phyloP scores from a whole-genome alignment of 2,329 filamentous ascomycete genomes.

The Aureobasidium zeae region DNA sequence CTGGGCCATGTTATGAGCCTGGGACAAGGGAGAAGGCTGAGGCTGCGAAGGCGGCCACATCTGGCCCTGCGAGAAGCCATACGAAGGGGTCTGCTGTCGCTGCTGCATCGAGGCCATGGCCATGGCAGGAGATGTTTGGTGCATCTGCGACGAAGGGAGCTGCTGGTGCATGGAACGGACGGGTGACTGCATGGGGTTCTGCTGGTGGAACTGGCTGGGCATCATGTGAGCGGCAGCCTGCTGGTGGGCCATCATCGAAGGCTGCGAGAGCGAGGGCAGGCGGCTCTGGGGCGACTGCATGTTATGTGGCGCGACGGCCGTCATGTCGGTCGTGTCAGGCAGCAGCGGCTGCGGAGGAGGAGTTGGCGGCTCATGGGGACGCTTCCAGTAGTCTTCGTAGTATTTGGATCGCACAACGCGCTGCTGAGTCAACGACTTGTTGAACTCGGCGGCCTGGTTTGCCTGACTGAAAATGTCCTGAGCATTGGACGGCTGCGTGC shows the following conservation, averaged over 20 bases:
- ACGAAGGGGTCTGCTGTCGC: constrained; percentile 36
- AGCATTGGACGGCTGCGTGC: constrained; percentile 65
- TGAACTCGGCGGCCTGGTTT: constrained; percentile 82
- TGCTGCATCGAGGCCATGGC: constrained; percentile 31
- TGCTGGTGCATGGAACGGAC: constrained; percentile 59
- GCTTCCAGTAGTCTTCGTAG: constrained; percentile 70
- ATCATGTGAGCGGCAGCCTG: constrained; percentile 15
- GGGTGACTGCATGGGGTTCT: constrained; percentile 64
- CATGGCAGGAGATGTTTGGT: constrained; percentile 54
- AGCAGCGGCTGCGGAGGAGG: constrained; percentile 38
- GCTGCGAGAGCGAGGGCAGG: constrained; percentile 8
- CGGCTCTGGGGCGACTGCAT: constrained; percentile 37
- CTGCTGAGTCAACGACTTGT: constrained; percentile 71
- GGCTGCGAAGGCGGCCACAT: constrained; percentile 43
- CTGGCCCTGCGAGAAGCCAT: constrained; percentile 37
- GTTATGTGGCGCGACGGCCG: constrained; percentile 35
- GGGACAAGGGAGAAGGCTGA: constrained; percentile 40
- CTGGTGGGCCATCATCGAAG: constrained; percentile 14
- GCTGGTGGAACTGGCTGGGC: constrained; percentile 26
- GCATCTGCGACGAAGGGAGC: constrained; percentile 47
- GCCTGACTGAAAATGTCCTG: constrained; percentile 78
- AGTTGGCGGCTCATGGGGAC: constrained; percentile 67
- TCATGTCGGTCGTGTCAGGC: constrained; percentile 31
- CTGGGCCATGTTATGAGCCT: constrained; percentile 38
- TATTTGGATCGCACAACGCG: constrained; percentile 71